Evolutionary conservation across 2,329 filamentous ascomycete genomes (phyloP).

Genomic region (Aspergillus sp.): DNA sequence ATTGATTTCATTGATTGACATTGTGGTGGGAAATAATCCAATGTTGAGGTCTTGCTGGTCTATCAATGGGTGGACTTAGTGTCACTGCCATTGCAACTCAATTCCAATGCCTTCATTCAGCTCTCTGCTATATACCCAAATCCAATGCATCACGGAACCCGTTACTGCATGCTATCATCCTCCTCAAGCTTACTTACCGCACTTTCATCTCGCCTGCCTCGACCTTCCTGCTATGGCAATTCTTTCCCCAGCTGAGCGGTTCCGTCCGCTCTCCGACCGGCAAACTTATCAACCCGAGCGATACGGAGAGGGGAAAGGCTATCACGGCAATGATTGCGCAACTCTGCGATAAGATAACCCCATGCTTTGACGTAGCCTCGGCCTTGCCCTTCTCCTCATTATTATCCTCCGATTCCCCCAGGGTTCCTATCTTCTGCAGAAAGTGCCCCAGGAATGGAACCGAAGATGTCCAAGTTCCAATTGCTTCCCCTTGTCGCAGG

Average conservation of each 20-base stretch:
- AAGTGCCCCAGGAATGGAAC: neutral
- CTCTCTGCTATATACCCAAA: neutral
- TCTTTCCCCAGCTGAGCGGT: neutral
- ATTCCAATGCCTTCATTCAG: neutral
- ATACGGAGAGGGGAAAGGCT: neutral
- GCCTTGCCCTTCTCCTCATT: conserved; percentile 2
- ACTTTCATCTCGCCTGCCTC: neutral
- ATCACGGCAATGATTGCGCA: conserved; percentile 7
- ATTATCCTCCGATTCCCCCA: neutral
- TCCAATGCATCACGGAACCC: neutral
- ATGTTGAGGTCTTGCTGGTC: neutral
- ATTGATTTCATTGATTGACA: neutral
- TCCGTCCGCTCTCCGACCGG: neutral
- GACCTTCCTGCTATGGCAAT: conserved; percentile 6
- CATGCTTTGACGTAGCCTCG: neutral
- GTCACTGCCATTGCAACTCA: neutral
- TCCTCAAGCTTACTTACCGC: neutral
- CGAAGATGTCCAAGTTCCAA: neutral
- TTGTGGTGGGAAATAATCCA: neutral
- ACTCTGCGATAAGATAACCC: conserved; percentile 8
- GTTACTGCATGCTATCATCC: neutral
- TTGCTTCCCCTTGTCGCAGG: conserved; percentile 7
- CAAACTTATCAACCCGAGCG: conserved; percentile 2
- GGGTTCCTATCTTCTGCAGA: neutral
- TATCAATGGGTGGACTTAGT: neutral